A percentile compares a stretch with the other conserved stretches of the same genome.
Conservation (phyloP, 140 eudicot species). For the Senecio squalidus region DNA sequence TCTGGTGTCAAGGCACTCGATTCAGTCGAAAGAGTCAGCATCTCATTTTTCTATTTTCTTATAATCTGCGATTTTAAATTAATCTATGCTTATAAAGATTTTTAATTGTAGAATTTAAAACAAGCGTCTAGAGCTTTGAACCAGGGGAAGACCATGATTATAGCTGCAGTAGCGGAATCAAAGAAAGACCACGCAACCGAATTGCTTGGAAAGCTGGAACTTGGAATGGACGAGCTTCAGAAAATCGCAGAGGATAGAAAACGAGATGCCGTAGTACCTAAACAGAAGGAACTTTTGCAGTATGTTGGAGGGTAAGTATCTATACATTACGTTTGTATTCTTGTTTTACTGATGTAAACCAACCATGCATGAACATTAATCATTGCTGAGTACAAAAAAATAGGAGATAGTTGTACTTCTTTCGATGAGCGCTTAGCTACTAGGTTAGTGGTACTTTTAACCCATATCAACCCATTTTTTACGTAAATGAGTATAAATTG, state of each 20-base stretch:
- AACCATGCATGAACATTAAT: conserved; percentile 8
- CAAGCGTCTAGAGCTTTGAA: conserved; percentile 85
- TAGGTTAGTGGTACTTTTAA: background rate
- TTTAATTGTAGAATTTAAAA: conserved; percentile 60
- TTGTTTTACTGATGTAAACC: background rate
- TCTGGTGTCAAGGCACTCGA: conserved; percentile 89
- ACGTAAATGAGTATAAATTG: background rate
- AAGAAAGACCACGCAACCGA: conserved; percentile 86
- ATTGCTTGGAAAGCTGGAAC: conserved; percentile 78
- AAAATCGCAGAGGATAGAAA: conserved; percentile 74
- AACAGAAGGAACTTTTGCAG: conserved; percentile 87
- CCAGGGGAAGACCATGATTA: conserved; percentile 75
- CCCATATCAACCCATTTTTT: background rate
- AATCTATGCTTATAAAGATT: conserved; percentile 5
- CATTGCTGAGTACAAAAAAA: background rate
- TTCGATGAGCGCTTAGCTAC: background rate
- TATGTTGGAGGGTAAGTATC: conserved; percentile 91
- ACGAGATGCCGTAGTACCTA: conserved; percentile 75
- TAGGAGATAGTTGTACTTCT: background rate
- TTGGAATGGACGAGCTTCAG: conserved; percentile 80
- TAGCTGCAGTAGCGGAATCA: conserved; percentile 83
- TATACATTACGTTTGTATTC: background rate
- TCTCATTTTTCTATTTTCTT: background rate
- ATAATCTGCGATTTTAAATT: background rate
- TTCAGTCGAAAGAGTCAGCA: conserved; percentile 81